Conservation (phyloP, 2,329 filamentous ascomycete species). For the Monosporascus sp. region DNA sequence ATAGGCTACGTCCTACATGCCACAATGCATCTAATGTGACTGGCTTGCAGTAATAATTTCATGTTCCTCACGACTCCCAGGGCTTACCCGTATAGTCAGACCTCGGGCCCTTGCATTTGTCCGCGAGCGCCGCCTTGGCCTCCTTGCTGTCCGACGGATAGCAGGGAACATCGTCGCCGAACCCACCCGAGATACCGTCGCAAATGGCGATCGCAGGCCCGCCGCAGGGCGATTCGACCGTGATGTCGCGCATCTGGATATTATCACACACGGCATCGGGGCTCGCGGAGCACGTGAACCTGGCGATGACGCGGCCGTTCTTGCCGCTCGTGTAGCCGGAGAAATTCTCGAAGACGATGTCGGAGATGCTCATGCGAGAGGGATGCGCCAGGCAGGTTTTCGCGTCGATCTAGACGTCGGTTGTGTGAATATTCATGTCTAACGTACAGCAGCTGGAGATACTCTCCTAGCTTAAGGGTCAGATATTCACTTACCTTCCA, state of each 20-base stretch:
- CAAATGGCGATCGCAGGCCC: constrained; percentile 42
- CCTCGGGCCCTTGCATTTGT: constrained; percentile 25
- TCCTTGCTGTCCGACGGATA: constrained; percentile 24
- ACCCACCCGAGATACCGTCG: constrained; percentile 37
- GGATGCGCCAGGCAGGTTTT: constrained; percentile 48
- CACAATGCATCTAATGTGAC: too few species aligned
- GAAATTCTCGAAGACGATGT: constrained; percentile 55
- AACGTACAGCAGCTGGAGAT: too few species aligned
- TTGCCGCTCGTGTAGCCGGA: constrained; percentile 51
- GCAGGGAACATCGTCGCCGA: constrained; percentile 29
- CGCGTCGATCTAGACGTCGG: constrained; percentile 28
- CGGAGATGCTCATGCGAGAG: constrained; percentile 52
- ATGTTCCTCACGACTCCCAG: too few species aligned
- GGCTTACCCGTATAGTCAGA: too few species aligned
- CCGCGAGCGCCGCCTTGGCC: constrained; percentile 26
- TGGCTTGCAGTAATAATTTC: too few species aligned
- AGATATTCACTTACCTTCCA: constrained; percentile 42
- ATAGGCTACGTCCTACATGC: too few species aligned
- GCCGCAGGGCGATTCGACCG: constrained; percentile 45
- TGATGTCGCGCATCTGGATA: constrained; percentile 50
- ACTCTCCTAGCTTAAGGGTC: background rate
- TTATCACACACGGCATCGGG: constrained; percentile 48
- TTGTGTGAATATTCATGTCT: background rate
- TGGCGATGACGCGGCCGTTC: constrained; percentile 48
- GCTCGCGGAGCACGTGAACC: constrained; percentile 49